Evolutionary conservation across 306 rosid species (phyloP), one percentile per base, ranked within the genome.

Genomic region (Mucuna pruriens): DNA sequence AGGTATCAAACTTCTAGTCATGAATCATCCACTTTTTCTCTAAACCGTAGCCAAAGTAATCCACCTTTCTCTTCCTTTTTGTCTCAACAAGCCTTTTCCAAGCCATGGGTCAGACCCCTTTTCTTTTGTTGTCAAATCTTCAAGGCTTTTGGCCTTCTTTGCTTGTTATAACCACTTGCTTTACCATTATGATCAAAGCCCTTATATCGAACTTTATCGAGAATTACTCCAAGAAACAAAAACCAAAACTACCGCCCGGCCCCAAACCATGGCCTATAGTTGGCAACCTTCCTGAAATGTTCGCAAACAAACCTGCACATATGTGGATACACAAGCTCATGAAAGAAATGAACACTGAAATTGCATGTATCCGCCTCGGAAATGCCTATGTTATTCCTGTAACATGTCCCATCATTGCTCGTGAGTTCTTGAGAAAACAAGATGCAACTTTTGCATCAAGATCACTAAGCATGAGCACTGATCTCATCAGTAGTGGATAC

Each of bases 231-330:
- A 60, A 26, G 20, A 26, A 26, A 0, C 2, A 44, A 44, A 54
- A 12, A 4, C 46, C 34, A 0, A 73, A 46, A 2, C 69, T 80
- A 3, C 85, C 87, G 1, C 87, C 90, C 0, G 85, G 87, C 19
- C 88, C 87, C 2, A 85, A 82, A 79, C 87, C 89, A 40, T 86
- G 87, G 87, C 85, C 87, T n/a, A 66, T 88, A 15, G 72, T 85
- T 1, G 89, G 91, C 1, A 72, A 80, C 22, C 67, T 88, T 6
- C 87, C 84, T 5, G 84, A 88, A 80, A 71, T 88, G 82, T 79
- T 80, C 39, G 52, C 68, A 55, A 85, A 62, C 76, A 85, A 72
- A 33, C 54, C 88, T 6, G 6, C 44, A 0, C 20, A 29, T 12
- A 20, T 16, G 26, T 89, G 90, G 93, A 84, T 89, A 6, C 89